A percentile compares a stretch with the other conserved stretches of the same genome.
These are phyloP conservation scores for Mycosarcoma maydis DNA, from an alignment of 1,284 basidiomycete species.

Conservation along the genomic window DNA sequence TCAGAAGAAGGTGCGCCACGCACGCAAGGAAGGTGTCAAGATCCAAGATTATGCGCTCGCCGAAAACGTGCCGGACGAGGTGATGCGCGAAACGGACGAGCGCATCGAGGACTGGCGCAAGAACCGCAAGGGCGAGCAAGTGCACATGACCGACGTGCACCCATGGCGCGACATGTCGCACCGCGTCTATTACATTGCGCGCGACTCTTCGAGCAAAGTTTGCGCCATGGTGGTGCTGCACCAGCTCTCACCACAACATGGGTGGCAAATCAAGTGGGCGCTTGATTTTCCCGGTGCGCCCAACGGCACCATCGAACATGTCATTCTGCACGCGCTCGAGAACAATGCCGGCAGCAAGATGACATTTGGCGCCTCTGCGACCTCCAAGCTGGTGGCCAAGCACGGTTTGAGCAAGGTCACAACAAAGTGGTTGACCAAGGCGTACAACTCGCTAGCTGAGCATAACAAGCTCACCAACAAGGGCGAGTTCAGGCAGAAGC, in stretches of 20 bases:
- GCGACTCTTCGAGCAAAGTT: constrained; percentile 69
- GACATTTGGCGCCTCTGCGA: constrained; percentile 67
- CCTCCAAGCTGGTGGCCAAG: constrained; percentile 46
- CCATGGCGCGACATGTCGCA: constrained; percentile 73
- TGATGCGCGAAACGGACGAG: constrained; percentile 68
- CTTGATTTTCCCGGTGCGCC: constrained; percentile 73
- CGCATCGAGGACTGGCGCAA: constrained; percentile 71
- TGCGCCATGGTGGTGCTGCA: constrained; percentile 72
- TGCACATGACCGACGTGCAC: constrained; percentile 72
- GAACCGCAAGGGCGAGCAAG: constrained; percentile 71
- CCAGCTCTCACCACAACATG: constrained; percentile 71
- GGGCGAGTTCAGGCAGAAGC: constrained; percentile 62
- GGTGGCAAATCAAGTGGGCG: constrained; percentile 74
- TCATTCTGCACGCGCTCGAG: constrained; percentile 71
- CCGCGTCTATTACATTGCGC: constrained; percentile 72
- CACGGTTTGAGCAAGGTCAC: constrained; percentile 56
- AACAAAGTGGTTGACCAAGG: constrained; percentile 50
- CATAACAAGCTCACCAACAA: constrained; percentile 55
- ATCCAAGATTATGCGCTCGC: constrained; percentile 64
- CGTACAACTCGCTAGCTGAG: constrained; percentile 52
- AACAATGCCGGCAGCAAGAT: constrained; percentile 69
- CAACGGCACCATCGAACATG: constrained; percentile 71
- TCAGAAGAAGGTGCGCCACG: constrained; percentile 70
- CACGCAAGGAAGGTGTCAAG: constrained; percentile 71
- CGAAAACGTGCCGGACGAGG: constrained; percentile 68